Evolutionary conservation across 169 alveolate genomes (phyloP).

Genomic region (Plasmodium vinckei): DNA sequence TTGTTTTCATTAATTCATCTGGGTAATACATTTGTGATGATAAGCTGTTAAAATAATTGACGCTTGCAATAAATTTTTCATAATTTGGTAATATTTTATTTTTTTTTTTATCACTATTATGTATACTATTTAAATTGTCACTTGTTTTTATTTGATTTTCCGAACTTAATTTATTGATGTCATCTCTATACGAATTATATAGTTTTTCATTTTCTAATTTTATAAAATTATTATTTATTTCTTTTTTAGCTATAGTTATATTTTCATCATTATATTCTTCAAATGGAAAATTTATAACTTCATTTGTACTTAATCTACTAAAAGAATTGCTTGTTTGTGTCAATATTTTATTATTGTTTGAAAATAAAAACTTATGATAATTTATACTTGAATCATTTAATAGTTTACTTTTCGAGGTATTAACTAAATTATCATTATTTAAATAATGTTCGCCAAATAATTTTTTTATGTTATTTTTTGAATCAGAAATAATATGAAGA

Average conservation of each 20-base stretch:
- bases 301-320: not conserved
- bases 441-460: not conserved
- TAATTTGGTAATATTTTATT: not conserved
- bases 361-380: not conserved
- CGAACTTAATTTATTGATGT: slow-evolving; percentile 5
- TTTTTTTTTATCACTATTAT: not conserved
- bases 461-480: not conserved
- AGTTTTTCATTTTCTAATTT: slow-evolving; percentile 37
- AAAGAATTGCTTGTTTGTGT: not conserved
- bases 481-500: not conserved
- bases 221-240: slow-evolving; percentile 16
- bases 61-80: not conserved
- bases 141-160: slow-evolving; percentile 28
- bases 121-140: slow-evolving; percentile 5
- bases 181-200: slow-evolving; percentile 2
- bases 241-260: not conserved
- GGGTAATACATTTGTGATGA: not conserved
- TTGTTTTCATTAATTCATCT: slow-evolving; percentile 23
- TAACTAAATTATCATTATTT: not conserved
- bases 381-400: not conserved
- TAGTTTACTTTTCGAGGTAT: not conserved
- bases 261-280: slow-evolving; percentile 4
- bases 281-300: not conserved
- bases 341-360: not conserved
- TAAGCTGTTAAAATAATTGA: not conserved